Percentiles rank a stretch among this genome's conserved stretches.
phyloP scores from a whole-genome alignment of 257 asterid species.

The Lithospermum erythrorhizon region DNA sequence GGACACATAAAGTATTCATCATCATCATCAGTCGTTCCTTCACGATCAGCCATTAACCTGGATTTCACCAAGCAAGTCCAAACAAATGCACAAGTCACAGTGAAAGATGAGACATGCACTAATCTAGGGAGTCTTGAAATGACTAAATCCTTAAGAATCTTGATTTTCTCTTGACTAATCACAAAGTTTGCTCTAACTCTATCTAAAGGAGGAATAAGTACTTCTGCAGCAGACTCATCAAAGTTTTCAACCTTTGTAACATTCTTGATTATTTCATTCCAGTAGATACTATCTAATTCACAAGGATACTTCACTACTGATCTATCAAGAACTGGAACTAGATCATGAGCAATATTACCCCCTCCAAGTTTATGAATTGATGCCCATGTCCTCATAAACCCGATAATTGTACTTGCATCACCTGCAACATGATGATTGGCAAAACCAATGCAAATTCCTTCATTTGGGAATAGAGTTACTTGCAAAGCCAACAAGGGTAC shows the following conservation, averaged over 20 bases:
- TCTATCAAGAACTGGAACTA: constrained; percentile 31
- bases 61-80: constrained; percentile 17
- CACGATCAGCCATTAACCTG: no score
- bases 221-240: no score
- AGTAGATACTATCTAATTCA: no score
- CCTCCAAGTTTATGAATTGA: constrained; percentile 20
- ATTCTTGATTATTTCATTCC: no score
- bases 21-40: no score
- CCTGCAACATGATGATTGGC: constrained; percentile 17
- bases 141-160: constrained; percentile 8
- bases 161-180: no score
- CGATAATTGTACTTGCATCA: constrained; percentile 32
- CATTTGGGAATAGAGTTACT: neutral
- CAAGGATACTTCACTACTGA: constrained; percentile 10
- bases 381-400: constrained; percentile 38
- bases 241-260: no score
- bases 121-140: neutral
- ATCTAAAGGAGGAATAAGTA: no score
- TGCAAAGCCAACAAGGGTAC: constrained; percentile 31
- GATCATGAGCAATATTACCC: constrained; percentile 2
- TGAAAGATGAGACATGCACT: constrained; percentile 11
- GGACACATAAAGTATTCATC: no score
- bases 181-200: no score
- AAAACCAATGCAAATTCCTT: no score
- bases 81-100: constrained; percentile 12